phyloP scores from a whole-genome alignment of 2,329 filamentous ascomycete genomes.

The Aureobasidium sp. region DNA sequence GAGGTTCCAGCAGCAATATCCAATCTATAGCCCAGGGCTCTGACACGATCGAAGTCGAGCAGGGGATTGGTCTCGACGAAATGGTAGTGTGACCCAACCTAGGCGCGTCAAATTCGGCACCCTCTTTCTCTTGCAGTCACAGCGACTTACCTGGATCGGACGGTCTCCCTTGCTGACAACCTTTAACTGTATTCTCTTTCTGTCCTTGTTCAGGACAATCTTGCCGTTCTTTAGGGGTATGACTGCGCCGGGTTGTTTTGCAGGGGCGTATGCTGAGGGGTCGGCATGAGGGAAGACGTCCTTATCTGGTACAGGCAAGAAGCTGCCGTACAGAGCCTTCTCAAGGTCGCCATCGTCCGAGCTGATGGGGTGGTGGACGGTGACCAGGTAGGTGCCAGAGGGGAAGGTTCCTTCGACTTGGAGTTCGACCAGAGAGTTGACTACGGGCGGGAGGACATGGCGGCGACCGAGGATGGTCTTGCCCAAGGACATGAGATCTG shows the following conservation, averaged over 20 bases:
- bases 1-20: conserved; percentile 90
- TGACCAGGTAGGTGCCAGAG: conserved; percentile 86
- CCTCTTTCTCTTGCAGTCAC: background rate
- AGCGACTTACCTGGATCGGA: conserved; percentile 64
- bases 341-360: conserved; percentile 79
- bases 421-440: conserved; percentile 70
- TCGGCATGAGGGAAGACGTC: conserved; percentile 57
- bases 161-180: conserved; percentile 84
- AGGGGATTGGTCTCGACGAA: conserved; percentile 92
- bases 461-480: conserved; percentile 88
- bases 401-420: conserved; percentile 94
- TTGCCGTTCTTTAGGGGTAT: conserved; percentile 59
- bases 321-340: conserved; percentile 85
- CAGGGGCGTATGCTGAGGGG: conserved; percentile 57
- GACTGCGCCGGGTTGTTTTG: conserved; percentile 71
- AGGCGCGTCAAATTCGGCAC: background rate
- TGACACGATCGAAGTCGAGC: conserved; percentile 77
- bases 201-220: conserved; percentile 65
- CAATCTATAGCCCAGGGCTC: conserved; percentile 75
- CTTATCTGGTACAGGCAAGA: conserved; percentile 69
- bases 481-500: conserved; percentile 88
- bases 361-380: conserved; percentile 82
- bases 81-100: conserved; percentile 88
- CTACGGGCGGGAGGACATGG: conserved; percentile 80
- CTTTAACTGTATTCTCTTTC: conserved; percentile 64